These are phyloP conservation scores for Meyerozyma guilliermondii DNA, from an alignment of 1,139 yeast species.

Conservation along the genomic window DNA sequence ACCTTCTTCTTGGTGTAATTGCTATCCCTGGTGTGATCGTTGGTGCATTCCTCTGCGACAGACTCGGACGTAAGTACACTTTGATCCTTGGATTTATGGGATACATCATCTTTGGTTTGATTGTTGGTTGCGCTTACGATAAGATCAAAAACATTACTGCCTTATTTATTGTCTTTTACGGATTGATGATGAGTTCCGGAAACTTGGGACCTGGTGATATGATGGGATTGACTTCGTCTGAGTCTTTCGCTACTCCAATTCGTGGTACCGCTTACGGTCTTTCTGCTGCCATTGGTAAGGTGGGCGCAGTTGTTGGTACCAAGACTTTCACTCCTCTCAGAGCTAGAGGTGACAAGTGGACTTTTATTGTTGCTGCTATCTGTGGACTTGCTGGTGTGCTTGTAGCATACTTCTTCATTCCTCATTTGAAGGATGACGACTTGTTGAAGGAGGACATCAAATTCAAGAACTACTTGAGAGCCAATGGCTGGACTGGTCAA, in stretches of 20 bases:
- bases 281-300: constrained; percentile 47
- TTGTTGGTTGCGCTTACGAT: constrained; percentile 52
- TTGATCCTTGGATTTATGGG: constrained; percentile 48
- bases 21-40: constrained; percentile 57
- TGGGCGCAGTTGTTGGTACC: constrained; percentile 48
- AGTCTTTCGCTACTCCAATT: constrained; percentile 68
- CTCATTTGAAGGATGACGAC: constrained; percentile 64
- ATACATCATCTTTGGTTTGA: constrained; percentile 40
- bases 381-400: constrained; percentile 64
- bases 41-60: constrained; percentile 52
- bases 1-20: constrained; percentile 44
- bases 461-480: constrained; percentile 56
- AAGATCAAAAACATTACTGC: constrained; percentile 46
- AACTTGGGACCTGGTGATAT: constrained; percentile 76
- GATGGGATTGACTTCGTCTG: constrained; percentile 66
- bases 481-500: constrained; percentile 63
- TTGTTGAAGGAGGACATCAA: constrained; percentile 60
- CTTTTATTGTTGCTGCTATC: constrained; percentile 60
- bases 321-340: constrained; percentile 42
- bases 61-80: constrained; percentile 53
- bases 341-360: constrained; percentile 26
- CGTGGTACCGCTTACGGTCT: constrained; percentile 60
- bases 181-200: constrained; percentile 54
- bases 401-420: constrained; percentile 58
- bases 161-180: constrained; percentile 54